Base-by-base conservation (phyloP, 108 stramenopile species). In the Cylindrotheca closterium region DNA sequence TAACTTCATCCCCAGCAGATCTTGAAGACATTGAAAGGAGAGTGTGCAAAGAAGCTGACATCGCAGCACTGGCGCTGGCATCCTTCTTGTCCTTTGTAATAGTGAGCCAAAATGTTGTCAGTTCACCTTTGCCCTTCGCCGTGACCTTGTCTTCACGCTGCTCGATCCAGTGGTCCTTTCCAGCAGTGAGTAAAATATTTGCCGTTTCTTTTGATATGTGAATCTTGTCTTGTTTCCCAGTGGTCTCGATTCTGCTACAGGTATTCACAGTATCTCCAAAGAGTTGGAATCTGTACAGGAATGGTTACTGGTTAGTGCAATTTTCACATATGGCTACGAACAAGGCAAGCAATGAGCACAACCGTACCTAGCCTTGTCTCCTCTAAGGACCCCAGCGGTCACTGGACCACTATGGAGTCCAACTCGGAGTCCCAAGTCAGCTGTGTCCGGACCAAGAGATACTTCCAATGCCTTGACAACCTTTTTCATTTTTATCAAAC, bases 201-300 rank as follows among this genome's bases (percentile, higher is more conserved):
- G 74, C 74, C 8, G 74, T 75, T 15, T 47, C 31, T 58, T 63
- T 53, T 5, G 74, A 75, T 42, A 54, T 26, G n/a, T 75, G 74
- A 28, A 73, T 67, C 19, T 8, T 55, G 18, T 55, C 27, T 27
- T 18, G 24, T 55, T 55, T 15, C 12, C 55, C 22, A 19, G 55
- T 55, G 5, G 55, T 17, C 28, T 55, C 55, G 24, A 55, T 55
- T 12, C 55, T 22, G 17, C 25, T 15, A 28, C 25, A 28, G 10
- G 37, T 42, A 15, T 42, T 42, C 37, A 42, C n/a, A 4, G 22
- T 23, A 55, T 55, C 55, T 10, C 55, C 55, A 55, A 55, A 55
- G 24, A 55, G 55, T 18, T 55, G 55, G 28, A 55, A 55, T 26
- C 55, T n/a, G n/a, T n/a, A n/a, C n/a, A n/a, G n/a, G n/a, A n/a